These are phyloP conservation scores for Penicillium soppii DNA, from an alignment of 495 filamentous ascomycete genomes.

Conservation along the genomic window DNA sequence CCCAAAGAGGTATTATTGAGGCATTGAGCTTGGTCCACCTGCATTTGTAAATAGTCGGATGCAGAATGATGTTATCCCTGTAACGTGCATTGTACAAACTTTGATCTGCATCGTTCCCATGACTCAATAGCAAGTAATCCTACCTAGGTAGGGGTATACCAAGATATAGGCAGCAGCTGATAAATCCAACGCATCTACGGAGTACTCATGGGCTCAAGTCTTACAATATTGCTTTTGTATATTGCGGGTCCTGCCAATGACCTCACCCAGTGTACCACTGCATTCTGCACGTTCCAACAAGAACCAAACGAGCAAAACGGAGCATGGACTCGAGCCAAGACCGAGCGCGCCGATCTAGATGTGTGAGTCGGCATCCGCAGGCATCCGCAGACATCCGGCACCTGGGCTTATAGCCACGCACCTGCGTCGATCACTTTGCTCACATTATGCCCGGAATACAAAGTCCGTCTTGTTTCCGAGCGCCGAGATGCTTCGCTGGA, in stretches of 20 bases:
- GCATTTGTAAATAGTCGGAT: too few species aligned
- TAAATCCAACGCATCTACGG: not conserved
- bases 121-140: too few species aligned
- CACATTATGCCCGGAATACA: not conserved
- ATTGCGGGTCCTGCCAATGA: too few species aligned
- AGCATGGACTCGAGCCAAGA: conserved; percentile 9
- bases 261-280: too few species aligned
- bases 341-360: conserved; percentile 24
- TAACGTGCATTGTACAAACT: too few species aligned
- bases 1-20: not conserved
- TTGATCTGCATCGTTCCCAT: too few species aligned
- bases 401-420: conserved; percentile 13
- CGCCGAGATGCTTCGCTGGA: not conserved
- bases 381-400: conserved; percentile 24
- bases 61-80: too few species aligned
- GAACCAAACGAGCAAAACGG: not conserved
- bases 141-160: too few species aligned
- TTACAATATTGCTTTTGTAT: too few species aligned
- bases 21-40: not conserved
- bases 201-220: too few species aligned
- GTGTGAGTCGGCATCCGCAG: conserved; percentile 26
- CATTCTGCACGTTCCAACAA: too few species aligned
- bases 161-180: too few species aligned
- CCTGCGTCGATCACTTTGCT: not conserved
- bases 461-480: conserved; percentile 6